Evolutionary conservation across 2,329 filamentous ascomycete species (phyloP), one percentile per base, ranked within the genome.

Genomic region (Lasiodiplodia citricola): DNA sequence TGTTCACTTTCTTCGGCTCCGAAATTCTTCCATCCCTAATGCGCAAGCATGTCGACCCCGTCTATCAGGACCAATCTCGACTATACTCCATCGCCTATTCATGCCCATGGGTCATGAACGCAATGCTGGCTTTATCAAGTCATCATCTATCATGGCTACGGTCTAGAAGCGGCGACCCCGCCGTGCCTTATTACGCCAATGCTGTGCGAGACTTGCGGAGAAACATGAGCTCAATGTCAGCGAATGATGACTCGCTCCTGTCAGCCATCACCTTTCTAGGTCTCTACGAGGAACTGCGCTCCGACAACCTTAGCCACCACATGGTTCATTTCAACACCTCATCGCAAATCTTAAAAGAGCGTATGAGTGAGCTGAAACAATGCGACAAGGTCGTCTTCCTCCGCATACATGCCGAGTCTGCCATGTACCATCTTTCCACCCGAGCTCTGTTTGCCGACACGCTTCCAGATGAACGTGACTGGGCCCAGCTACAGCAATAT

Each of bases 391-490:
- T 7, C 6, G 31, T 55, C 4, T 56, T 66, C 58, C n/a, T 63
- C 28, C 25, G 50, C 8, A 21, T 66, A 10, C 51, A 66, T 28
- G 63, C 63, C 35, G 63, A 66, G n/a, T 66, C 63, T 3, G 51
- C 63, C 25, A 51, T 66, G 63, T 66, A 66, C 63, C 63, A 66
- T 38, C 50, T 66, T 14, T 54, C 63, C 2, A 66, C 63, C 35
- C 51, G 63, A 13, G 63, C 63, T 35, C 16, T 66, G 4, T 66
- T 66, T n/a, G 25, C 37, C 31, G 35, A 56, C 6, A n/a, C 54
- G 4, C 63, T 54, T 2, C 63, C 63, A 6, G 21, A 16, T 14
- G 63, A 66, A 35, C 31, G 31, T 4, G 50, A 66, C 18, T 66
- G 63, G 63, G 51, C 50, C 4, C 50, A 66, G n/a, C 16, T 66